Evolutionary conservation across 2,329 filamentous ascomycete species (phyloP), one percentile per base, ranked within the genome.

Genomic region (Septoria linicola): DNA sequence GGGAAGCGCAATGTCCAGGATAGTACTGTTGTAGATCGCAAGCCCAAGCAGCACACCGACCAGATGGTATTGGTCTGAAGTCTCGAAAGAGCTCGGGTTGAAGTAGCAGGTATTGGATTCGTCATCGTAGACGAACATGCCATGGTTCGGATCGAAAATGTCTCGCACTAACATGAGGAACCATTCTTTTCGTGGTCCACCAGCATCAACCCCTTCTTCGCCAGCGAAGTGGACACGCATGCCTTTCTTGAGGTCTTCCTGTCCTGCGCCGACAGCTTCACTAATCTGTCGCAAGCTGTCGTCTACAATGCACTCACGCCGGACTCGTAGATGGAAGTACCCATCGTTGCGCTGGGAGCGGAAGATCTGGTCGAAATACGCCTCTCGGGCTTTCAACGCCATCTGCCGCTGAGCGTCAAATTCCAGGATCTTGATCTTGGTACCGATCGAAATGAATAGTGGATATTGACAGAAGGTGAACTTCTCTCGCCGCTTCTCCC

Each of bases 1-100:
- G 1, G 91, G 91, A 16, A 96, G 78, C 1, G 89, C 87, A 41
- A 96, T 81, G 65, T 96, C 91, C 14, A 96, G 76, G 59, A 96
- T 96, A 0, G 89, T 96, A 2, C 89, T 95, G 69, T 96, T 96
- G 72, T 96, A 95, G 55, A 96, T 95, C 11, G 91, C 91, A 52
- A 96, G 76, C 0, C 91, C 91, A 48, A 96, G 79, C 6, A 96
- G 79, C 10, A 93, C 88, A 1, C 91, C 91, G 21, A 96, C 87
- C 17, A 96, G 78, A 66, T 93, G 95, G 70, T 88, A 96, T 59
- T 95, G 89, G 64, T 96, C 89, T 0, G 89, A 91, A 0, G 88
- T 91, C 68, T 96, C 91, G 61, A 96, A 90, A 13, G 88, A 89
- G 66, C 85, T 82, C 0, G 90, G 87, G 66, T 96, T 96, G 73